Evolutionary conservation across 768 basidiomycete genomes (phyloP).

Genomic region (Sistotremastrum suecicum): DNA sequence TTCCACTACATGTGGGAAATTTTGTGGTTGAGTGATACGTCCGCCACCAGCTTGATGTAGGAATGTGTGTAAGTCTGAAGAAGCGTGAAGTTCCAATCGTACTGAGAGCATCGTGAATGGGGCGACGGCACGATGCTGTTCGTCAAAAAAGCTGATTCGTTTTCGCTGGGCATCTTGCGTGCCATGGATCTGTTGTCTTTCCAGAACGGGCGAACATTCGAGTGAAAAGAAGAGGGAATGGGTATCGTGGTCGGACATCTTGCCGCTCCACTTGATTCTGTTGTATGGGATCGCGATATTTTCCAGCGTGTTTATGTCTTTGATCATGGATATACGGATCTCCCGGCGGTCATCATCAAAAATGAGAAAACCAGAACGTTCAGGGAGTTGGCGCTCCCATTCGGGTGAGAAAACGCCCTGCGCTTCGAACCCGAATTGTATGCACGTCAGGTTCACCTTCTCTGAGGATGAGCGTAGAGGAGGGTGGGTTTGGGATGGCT

Average conservation of each 20-base stretch:
- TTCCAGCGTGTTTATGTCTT: slow-evolving; percentile 11
- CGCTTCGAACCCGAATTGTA: slow-evolving; percentile 18
- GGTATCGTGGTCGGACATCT: slow-evolving; percentile 15
- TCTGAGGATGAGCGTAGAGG: background rate
- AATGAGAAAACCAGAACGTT: slow-evolving; percentile 15
- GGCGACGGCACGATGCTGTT: slow-evolving; percentile 26
- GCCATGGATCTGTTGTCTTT: background rate
- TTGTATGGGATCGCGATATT: slow-evolving; percentile 30
- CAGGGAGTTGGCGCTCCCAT: slow-evolving; percentile 27
- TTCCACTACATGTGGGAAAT: slow-evolving; percentile 26
- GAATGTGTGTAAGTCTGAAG: slow-evolving; percentile 23
- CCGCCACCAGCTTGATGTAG: slow-evolving; percentile 23
- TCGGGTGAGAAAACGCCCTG: slow-evolving; percentile 44
- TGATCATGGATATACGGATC: slow-evolving; percentile 24
- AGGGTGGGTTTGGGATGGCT: no score
- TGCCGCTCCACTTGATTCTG: slow-evolving; percentile 26
- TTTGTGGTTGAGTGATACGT: slow-evolving; percentile 14
- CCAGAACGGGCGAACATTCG: slow-evolving; percentile 7
- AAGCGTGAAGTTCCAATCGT: slow-evolving; percentile 30
- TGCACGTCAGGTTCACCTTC: slow-evolving; percentile 15
- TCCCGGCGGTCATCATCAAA: slow-evolving; percentile 29
- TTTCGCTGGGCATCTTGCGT: background rate
- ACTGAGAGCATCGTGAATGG: slow-evolving; percentile 40
- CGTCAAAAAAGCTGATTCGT: slow-evolving; percentile 1
- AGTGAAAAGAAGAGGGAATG: slow-evolving; percentile 26